A percentile compares a stretch with the other conserved stretches of the same genome.
Conservation (phyloP, 2,329 filamentous ascomycete genomes). For the Cercospora citrullina region DNA sequence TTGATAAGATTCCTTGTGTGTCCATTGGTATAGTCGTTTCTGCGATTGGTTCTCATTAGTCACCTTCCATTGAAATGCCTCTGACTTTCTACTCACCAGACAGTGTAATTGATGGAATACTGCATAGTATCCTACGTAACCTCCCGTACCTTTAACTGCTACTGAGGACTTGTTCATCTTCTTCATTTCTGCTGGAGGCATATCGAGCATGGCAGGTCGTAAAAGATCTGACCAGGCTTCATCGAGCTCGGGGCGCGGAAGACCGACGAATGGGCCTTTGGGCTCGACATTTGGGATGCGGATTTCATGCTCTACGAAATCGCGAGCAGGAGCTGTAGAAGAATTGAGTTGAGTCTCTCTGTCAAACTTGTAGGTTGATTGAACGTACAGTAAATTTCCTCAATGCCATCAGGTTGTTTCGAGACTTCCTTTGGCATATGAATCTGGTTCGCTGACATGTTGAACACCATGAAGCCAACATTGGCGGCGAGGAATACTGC, state of each 20-base stretch:
- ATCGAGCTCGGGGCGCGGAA: slow-evolving; percentile 16
- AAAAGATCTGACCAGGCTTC: slow-evolving; percentile 20
- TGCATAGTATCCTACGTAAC: slow-evolving; percentile 19
- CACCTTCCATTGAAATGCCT: too few relatives aligned
- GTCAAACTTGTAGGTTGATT: neutral
- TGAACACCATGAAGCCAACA: slow-evolving; percentile 14
- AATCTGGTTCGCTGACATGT: neutral
- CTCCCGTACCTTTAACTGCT: slow-evolving; percentile 1
- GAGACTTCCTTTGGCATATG: too few relatives aligned
- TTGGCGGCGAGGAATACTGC: slow-evolving; percentile 16
- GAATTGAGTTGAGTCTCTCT: neutral
- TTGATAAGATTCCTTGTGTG: slow-evolving; percentile 14
- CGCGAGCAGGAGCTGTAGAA: slow-evolving; percentile 13
- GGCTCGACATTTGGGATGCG: slow-evolving; percentile 11
- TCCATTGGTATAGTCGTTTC: slow-evolving; percentile 22
- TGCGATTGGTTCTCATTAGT: neutral
- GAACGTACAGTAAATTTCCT: slow-evolving; percentile 15
- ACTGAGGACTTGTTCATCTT: slow-evolving; percentile 21
- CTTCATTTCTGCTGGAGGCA: slow-evolving; percentile 16
- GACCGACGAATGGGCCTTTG: slow-evolving; percentile 13
- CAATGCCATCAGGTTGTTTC: neutral
- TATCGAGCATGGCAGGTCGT: slow-evolving; percentile 14
- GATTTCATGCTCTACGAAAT: slow-evolving; percentile 16
- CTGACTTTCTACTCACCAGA: slow-evolving; percentile 9
- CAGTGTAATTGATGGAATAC: slow-evolving; percentile 21